Evolutionary conservation across 306 rosid species (phyloP), one percentile per base, ranked within the genome.

Genomic region (Trichosanthes cucumerina): DNA sequence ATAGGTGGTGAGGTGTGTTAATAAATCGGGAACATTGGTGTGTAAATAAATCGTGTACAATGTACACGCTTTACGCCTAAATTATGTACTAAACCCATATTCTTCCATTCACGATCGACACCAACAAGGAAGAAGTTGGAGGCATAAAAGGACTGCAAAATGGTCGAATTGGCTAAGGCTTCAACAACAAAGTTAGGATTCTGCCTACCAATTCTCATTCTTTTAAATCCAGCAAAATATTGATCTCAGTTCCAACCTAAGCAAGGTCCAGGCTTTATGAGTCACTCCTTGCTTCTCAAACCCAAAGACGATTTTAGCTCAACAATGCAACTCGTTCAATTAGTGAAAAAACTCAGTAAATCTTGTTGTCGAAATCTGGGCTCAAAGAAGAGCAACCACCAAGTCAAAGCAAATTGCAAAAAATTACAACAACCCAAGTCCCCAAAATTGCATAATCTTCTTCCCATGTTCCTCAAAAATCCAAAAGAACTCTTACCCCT

Each of bases 261-360:
- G 80, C 98, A 92, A 75, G 97, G 97, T 88, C 92, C 95, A 16
- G 78, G 78, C 77, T 92, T 95, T 75, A 65, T 83, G 43, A 97
- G 98, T 97, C 97, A 95, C 49, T 92, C 97, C 83, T 54, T 88
- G 89, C 87, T 79, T 79, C 96, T 90, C 82, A 95, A 78, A 31
- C 98, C 97, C 79, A 95, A 75, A 4, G 98, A 92, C 78, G 89
- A 86, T 73, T 97, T 84, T 52, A 95, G 92, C 82, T 91, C 81
- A 10, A 88, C 85, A 95, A 84, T 56, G 97, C 90, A 44, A n/a
- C 85, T 52, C 78, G 58, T 75, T 93, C 98, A 9, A 57, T 39
- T 2, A 38, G 19, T 23, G 87, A 28, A 93, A 87, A 89, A 93
- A 87, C 85, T 88, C 85, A 83, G 81, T 78, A 85, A 85, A 82